These are phyloP conservation scores for Termitomyces sp. DNA, from an alignment of 1,284 basidiomycete genomes.

Conservation along the genomic window DNA sequence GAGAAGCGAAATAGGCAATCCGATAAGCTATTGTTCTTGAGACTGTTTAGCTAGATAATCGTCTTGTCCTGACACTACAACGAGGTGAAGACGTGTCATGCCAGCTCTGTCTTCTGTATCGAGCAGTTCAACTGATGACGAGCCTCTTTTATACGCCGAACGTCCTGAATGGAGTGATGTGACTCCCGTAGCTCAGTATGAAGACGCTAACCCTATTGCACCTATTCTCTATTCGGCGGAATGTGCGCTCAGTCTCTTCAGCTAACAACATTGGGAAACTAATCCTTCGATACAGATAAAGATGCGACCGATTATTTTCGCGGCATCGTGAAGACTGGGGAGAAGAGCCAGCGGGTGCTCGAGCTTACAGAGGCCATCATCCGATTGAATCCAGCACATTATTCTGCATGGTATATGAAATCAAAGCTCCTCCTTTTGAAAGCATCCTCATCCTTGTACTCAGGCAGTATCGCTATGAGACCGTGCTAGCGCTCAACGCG, in stretches of 20 bases:
- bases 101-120: constrained; percentile 6
- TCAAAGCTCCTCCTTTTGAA: background rate
- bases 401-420: constrained; percentile 79
- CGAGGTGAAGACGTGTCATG: constrained; percentile 1
- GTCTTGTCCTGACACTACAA: background rate
- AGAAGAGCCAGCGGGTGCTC: constrained; percentile 77
- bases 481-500: constrained; percentile 61
- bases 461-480: constrained; percentile 92
- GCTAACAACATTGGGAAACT: background rate
- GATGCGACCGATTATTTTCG: constrained; percentile 92
- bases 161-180: constrained; percentile 78
- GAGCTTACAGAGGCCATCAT: constrained; percentile 85
- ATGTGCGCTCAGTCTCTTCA: constrained; percentile 54
- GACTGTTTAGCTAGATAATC: background rate
- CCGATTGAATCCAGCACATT: constrained; percentile 86
- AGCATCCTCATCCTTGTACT: background rate
- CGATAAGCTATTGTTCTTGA: constrained; percentile 1
- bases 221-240: constrained; percentile 85
- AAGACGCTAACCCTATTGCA: constrained; percentile 71
- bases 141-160: constrained; percentile 46
- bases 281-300: constrained; percentile 53
- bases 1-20: background rate
- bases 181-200: constrained; percentile 76
- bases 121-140: background rate
- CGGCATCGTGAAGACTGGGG: constrained; percentile 68